Conservation (phyloP, 352 stramenopile genomes). For the Plasmopara halstedii region DNA sequence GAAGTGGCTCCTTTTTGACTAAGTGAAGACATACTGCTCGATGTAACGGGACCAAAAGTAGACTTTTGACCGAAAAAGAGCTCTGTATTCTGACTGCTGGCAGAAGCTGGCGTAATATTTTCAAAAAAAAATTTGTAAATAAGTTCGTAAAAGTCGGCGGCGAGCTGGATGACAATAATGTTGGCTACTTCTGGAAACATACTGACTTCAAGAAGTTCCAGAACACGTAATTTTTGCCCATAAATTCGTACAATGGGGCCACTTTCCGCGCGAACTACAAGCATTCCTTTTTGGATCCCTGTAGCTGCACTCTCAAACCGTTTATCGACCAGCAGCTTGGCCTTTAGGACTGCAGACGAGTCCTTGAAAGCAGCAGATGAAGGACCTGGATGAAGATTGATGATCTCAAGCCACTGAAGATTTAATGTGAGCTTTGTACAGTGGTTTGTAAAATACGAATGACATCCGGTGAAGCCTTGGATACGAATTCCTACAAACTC, state of each 20-base stretch:
- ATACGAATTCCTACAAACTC: constrained; percentile 72
- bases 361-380: constrained; percentile 76
- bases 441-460: constrained; percentile 64
- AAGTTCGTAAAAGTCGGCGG: constrained; percentile 74
- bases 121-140: constrained; percentile 85
- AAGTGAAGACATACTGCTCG: constrained; percentile 1
- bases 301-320: constrained; percentile 32
- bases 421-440: constrained; percentile 71
- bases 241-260: constrained; percentile 55
- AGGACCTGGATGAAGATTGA: constrained; percentile 61
- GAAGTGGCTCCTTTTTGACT: constrained; percentile 13
- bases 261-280: constrained; percentile 68
- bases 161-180: constrained; percentile 79
- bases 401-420: constrained; percentile 77
- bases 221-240: constrained; percentile 57
- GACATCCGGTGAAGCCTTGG: constrained; percentile 48
- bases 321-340: constrained; percentile 57
- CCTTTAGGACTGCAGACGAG: constrained; percentile 58
- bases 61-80: constrained; percentile 54
- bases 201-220: constrained; percentile 73
- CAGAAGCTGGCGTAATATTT: constrained; percentile 16
- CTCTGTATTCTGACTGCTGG: constrained; percentile 28
- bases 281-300: constrained; percentile 58
- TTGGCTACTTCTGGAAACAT: constrained; percentile 79
- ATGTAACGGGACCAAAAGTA: neutral